Evolutionary conservation across 164 flowering plant genomes (phyloP), one percentile per base, ranked within the genome.

Genomic region (Platanus orientalis): DNA sequence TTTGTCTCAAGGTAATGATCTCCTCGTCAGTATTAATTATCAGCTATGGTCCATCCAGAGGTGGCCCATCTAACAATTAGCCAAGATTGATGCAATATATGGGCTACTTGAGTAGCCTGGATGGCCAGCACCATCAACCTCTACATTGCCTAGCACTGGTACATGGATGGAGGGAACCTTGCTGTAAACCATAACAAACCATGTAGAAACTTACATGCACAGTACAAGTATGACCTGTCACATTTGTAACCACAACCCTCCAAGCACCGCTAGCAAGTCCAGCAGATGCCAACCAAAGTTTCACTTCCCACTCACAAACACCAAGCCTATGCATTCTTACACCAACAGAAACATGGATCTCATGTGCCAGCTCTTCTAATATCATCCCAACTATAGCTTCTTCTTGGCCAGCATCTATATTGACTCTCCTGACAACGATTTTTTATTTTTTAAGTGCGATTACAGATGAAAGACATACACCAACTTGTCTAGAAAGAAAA

Each of bases 301-400:
- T 92, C 66, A 95, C 90, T 79, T 95, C 99, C 99, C 99, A 95
- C 78, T 88, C 86, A 69, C 89, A 85, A 57, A 95, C 97, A 68
- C 89, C 87, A 61, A 95, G 75, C 23, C 87, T 72, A 54, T 95
- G 89, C 99, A 95, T 88, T 71, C 90, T 83, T 40, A 85, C 96
- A 57, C 98, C 98, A 77, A 82, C 89, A 63, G 70, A 76, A 49
- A 82, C 73, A 77, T 91, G 91, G 30, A 95, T 82, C 73, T 87
- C 88, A 62, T 52, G 82, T 27, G 88, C 92, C 63, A 92, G 69
- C 67, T 81, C 96, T 74, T 75, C 81, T 81, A 95, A 75, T 50
- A 86, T 73, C 26, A 60, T 62, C 71, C 77, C 85, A 53, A 92
- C 85, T 4, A 77, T 69, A 50, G 75, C 72, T 76, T 86, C 98